These are phyloP conservation scores for Rhizopus stolonifer DNA, from an alignment of 371 early-diverging fungal genomes.

Conservation along the genomic window DNA sequence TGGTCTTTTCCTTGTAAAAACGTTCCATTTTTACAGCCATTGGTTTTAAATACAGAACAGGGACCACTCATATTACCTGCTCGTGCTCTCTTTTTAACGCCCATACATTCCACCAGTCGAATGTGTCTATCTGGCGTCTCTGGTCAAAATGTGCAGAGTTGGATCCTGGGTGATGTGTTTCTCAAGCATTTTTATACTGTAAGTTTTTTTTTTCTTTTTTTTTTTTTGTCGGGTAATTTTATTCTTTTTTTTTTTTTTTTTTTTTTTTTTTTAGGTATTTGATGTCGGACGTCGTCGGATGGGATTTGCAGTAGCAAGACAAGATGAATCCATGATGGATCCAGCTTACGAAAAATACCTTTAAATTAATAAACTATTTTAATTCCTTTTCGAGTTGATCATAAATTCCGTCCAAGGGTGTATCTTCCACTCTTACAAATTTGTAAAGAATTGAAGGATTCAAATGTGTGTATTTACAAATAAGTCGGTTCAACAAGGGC, in stretches of 20 bases:
- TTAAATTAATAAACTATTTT: background rate
- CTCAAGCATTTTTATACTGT: constrained; percentile 75
- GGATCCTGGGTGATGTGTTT: constrained; percentile 84
- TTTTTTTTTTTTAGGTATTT: constrained; percentile 41
- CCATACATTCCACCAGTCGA: constrained; percentile 31
- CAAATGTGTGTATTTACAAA: constrained; percentile 28
- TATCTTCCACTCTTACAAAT: constrained; percentile 32
- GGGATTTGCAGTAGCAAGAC: constrained; percentile 59
- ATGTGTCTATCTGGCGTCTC: constrained; percentile 71
- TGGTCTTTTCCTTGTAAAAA: constrained; percentile 55
- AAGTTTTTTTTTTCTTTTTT: constrained; percentile 14
- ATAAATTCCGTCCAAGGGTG: constrained; percentile 16
- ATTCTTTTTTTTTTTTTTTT: too few species aligned
- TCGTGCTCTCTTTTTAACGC: constrained; percentile 60
- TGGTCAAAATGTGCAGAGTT: constrained; percentile 48
- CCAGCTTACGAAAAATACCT: constrained; percentile 12
- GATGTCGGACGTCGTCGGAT: constrained; percentile 67
- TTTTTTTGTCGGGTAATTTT: background rate
- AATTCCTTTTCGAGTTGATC: constrained; percentile 1
- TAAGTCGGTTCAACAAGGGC: constrained; percentile 19
- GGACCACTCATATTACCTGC: constrained; percentile 47
- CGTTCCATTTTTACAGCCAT: constrained; percentile 39
- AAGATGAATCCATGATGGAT: constrained; percentile 14
- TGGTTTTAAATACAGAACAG: constrained; percentile 54
- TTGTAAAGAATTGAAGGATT: constrained; percentile 32